Conservation (phyloP, 257 asterid genomes). For the Plectranthus barbatus region DNA sequence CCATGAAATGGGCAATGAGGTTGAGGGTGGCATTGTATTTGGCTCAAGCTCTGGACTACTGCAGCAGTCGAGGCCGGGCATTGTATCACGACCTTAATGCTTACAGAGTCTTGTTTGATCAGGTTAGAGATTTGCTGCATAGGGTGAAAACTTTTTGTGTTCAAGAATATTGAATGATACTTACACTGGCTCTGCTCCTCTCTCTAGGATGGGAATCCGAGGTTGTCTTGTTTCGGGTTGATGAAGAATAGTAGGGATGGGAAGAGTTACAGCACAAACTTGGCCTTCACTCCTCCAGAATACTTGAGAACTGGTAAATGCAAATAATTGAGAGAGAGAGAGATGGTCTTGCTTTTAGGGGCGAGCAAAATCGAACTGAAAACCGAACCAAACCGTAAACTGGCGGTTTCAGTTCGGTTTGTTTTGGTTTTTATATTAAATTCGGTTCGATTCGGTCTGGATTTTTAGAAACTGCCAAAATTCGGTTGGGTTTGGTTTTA, state of each 20-base stretch:
- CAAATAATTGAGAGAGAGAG: not conserved
- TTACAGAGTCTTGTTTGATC: constrained; percentile 55
- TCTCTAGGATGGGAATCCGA: constrained; percentile 46
- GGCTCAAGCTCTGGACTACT: constrained; percentile 53
- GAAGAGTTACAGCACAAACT: constrained; percentile 51
- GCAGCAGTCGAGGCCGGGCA: constrained; percentile 41
- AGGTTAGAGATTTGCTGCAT: constrained; percentile 14
- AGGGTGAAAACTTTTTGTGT: too few relatives aligned
- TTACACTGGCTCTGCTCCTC: not conserved
- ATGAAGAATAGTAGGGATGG: constrained; percentile 60
- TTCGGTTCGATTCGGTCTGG: too few relatives aligned
- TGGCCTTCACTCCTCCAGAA: constrained; percentile 57
- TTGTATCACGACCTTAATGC: constrained; percentile 55
- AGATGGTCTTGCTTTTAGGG: too few relatives aligned
- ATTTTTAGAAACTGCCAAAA: too few relatives aligned
- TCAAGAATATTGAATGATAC: too few relatives aligned
- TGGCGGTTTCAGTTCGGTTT: too few relatives aligned
- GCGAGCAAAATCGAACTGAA: too few relatives aligned
- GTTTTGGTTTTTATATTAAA: too few relatives aligned
- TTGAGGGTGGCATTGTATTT: constrained; percentile 43
- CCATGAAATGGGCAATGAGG: constrained; percentile 63
- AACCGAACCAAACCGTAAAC: too few relatives aligned
- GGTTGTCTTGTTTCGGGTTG: constrained; percentile 53
- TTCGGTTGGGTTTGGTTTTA: too few relatives aligned
- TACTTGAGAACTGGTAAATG: constrained; percentile 50